phyloP scores from a whole-genome alignment of 331 rosid genomes.

The Acacia concinna region DNA sequence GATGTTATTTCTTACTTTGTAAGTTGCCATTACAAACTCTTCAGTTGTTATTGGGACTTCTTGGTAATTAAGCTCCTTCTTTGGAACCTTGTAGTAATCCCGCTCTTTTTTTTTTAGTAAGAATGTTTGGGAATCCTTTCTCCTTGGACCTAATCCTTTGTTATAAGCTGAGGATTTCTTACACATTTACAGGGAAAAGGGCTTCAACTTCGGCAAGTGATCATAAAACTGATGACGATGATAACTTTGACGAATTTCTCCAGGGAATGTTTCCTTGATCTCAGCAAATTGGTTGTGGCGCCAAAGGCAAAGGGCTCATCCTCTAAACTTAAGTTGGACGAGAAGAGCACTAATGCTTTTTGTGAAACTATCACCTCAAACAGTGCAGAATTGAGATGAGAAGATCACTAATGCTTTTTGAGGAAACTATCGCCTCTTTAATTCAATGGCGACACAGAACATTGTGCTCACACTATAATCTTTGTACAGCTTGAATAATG shows the following conservation, averaged over 20 bases:
- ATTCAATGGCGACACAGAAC: background rate
- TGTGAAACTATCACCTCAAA: no score
- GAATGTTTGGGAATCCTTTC: background rate
- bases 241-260: constrained; percentile 68
- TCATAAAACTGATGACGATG: constrained; percentile 45
- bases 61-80: no score
- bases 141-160: constrained; percentile 1
- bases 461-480: background rate
- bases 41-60: no score
- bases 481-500: background rate
- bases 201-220: constrained; percentile 48
- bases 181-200: constrained; percentile 55
- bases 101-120: no score
- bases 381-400: background rate
- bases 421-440: background rate
- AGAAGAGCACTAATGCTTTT: no score
- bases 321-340: background rate
- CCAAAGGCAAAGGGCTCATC: background rate
- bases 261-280: constrained; percentile 87
- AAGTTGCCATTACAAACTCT: no score
- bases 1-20: no score
- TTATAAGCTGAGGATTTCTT: constrained; percentile 13
- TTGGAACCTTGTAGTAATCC: no score
- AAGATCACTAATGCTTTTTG: background rate
- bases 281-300: constrained; percentile 11